These are phyloP conservation scores for Cantharellus cinnabarinus DNA, from an alignment of 768 basidiomycete genomes.

Conservation along the genomic window DNA sequence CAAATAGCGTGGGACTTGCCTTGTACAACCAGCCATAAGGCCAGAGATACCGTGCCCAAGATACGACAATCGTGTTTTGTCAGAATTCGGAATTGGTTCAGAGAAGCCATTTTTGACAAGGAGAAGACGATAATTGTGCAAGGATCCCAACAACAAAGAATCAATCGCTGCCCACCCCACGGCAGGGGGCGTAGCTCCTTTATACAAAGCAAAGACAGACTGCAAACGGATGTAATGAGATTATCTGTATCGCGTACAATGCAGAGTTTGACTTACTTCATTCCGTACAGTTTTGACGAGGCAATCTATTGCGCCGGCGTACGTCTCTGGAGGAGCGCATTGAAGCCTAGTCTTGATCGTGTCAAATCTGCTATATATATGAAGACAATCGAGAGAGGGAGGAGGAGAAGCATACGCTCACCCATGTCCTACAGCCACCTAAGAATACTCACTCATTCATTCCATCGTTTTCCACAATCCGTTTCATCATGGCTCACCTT, in stretches of 20 bases:
- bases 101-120: slow-evolving; percentile 32
- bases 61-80: slow-evolving; percentile 30
- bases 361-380: slow-evolving; percentile 29
- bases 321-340: slow-evolving; percentile 43
- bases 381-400: too few species aligned
- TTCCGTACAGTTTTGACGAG: slow-evolving; percentile 34
- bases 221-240: slow-evolving; percentile 11
- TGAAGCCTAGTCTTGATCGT: slow-evolving; percentile 57
- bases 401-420: slow-evolving; percentile 12
- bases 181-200: slow-evolving; percentile 51
- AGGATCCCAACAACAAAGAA: slow-evolving; percentile 43
- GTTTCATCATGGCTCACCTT: slow-evolving; percentile 1
- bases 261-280: slow-evolving; percentile 25
- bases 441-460: not conserved
- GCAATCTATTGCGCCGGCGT: slow-evolving; percentile 40
- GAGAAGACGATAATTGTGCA: slow-evolving; percentile 53
- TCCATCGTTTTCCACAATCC: too few species aligned
- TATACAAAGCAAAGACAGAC: slow-evolving; percentile 48
- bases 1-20: slow-evolving; percentile 19
- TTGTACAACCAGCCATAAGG: slow-evolving; percentile 47
- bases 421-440: slow-evolving; percentile 59
- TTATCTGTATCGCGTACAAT: not conserved
- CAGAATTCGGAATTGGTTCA: slow-evolving; percentile 23
- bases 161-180: slow-evolving; percentile 58
- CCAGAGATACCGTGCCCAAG: slow-evolving; percentile 47